Conservation (phyloP, 2,329 filamentous ascomycete species). For the Rhinocladiella mackenziei region DNA sequence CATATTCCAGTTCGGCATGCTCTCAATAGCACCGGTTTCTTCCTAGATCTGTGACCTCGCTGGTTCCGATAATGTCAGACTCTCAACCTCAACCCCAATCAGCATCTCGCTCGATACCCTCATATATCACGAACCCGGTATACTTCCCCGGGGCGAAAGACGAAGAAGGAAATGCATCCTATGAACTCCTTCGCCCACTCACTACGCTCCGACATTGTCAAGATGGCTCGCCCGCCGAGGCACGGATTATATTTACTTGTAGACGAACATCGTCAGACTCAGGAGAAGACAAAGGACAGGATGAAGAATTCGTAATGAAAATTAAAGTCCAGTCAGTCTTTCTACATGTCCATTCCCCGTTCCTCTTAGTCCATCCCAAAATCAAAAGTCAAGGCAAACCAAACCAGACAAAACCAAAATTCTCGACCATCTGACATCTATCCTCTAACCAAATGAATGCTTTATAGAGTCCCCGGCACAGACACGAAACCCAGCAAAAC, state of each 20-base stretch:
- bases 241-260: conserved; percentile 26
- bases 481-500: not conserved
- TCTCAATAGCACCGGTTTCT: too few relatives aligned
- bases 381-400: not conserved
- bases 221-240: conserved; percentile 25
- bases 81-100: too few relatives aligned
- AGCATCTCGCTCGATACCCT: conserved; percentile 2
- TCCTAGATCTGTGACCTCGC: too few relatives aligned
- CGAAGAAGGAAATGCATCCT: conserved; percentile 6
- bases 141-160: conserved; percentile 14
- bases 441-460: not conserved
- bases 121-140: conserved; percentile 20
- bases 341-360: not conserved
- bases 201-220: conserved; percentile 26
- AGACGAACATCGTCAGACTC: conserved; percentile 1
- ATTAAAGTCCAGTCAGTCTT: conserved; percentile 26
- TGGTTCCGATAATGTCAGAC: too few relatives aligned
- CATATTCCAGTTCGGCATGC: too few relatives aligned
- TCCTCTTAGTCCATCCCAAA: not conserved
- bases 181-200: conserved; percentile 21
- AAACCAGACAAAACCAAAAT: not conserved
- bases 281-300: not conserved
- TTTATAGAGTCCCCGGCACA: not conserved
- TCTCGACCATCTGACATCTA: not conserved
- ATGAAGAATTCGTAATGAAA: conserved; percentile 25